Evolutionary conservation across 2,329 filamentous ascomycete genomes (phyloP), one percentile per base, ranked within the genome.

Genomic region (Pseudogymnoascus sp.): DNA sequence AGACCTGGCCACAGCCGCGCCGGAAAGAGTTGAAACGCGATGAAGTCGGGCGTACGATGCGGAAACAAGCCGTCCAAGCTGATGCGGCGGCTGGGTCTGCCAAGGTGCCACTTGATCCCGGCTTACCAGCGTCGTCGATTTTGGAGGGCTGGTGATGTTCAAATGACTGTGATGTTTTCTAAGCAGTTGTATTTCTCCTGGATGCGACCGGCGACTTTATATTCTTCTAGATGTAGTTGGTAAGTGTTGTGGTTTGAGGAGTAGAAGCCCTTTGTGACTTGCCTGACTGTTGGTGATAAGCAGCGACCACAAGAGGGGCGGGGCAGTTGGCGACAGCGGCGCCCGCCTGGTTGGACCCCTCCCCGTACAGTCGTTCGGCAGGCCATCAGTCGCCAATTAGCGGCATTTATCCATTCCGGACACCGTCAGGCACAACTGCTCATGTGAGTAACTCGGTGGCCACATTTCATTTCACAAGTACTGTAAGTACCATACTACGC

Each of bases 401-500:
- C 50, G 50, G 50, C 50, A 33, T 56, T 56, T 56, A 56, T 56
- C 16, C 50, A 56, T 14, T 33, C 28, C 16, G 28, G n/a, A 33
- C 50, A 56, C 28, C 16, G 50, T 56, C 50, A 35, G 50, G 50
- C 50, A 56, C 50, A 14, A 33, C 50, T 56, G 50, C 50, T 56
- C 50, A 56, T 56, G 50, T 35, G 50, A 56, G 50, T 56, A 56
- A 56, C 50, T 56, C 28, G 26, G 50, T 56, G 50, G 50, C 50
- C 50, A 56, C 28, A 56, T 35, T 3, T 56, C 50, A 56, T 7
- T 56, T 35, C 35, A 56, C 50, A 35, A 56, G 50, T 56, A 33
- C 50, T 56, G n/a, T 11, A 12, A 11, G 26, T 35, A 56, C 50
- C 28, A 19, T 19, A 19, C 50, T 56, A 11, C 14, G 3, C 10